These are phyloP conservation scores for Choanephora cucurbitarum DNA, from an alignment of 371 early-diverging fungal genomes.

Conservation along the genomic window DNA sequence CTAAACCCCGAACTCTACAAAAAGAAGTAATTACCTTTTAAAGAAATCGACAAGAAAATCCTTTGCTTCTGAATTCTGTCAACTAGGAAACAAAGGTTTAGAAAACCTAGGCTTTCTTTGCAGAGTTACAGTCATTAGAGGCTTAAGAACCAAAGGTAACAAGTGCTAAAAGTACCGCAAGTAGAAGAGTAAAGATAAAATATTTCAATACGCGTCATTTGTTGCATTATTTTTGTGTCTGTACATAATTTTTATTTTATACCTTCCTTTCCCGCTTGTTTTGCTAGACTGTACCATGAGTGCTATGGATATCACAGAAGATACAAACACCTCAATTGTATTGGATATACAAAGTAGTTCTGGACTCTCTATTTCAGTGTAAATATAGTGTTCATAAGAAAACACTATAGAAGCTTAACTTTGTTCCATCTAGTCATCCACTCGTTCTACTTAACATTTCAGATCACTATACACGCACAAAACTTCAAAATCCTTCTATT, in stretches of 20 bases:
- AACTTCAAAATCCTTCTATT: conserved; percentile 56
- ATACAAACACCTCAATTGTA: conserved; percentile 28
- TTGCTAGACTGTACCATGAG: conserved; percentile 9
- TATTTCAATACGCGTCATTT: too few relatives aligned
- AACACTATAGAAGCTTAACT: background rate
- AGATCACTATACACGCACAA: conserved; percentile 80
- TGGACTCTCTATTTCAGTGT: conserved; percentile 51
- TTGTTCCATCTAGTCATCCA: conserved; percentile 66
- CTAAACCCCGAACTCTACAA: too few relatives aligned
- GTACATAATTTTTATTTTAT: background rate
- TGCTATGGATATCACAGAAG: conserved; percentile 50
- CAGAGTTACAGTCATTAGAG: too few relatives aligned
- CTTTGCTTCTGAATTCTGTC: too few relatives aligned
- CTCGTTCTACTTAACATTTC: conserved; percentile 85
- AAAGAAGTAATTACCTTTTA: too few relatives aligned
- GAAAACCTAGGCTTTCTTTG: too few relatives aligned
- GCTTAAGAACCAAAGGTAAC: too few relatives aligned
- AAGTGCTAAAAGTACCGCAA: too few relatives aligned
- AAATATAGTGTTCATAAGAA: conserved; percentile 9
- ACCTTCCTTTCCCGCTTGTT: background rate
- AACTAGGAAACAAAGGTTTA: too few relatives aligned
- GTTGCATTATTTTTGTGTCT: too few relatives aligned
- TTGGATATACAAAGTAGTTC: conserved; percentile 39
- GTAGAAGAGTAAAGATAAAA: too few relatives aligned
- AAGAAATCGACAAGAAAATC: too few relatives aligned